These are phyloP conservation scores for Casuarina cunninghamiana DNA, from an alignment of 306 rosid species.

Conservation along the genomic window DNA sequence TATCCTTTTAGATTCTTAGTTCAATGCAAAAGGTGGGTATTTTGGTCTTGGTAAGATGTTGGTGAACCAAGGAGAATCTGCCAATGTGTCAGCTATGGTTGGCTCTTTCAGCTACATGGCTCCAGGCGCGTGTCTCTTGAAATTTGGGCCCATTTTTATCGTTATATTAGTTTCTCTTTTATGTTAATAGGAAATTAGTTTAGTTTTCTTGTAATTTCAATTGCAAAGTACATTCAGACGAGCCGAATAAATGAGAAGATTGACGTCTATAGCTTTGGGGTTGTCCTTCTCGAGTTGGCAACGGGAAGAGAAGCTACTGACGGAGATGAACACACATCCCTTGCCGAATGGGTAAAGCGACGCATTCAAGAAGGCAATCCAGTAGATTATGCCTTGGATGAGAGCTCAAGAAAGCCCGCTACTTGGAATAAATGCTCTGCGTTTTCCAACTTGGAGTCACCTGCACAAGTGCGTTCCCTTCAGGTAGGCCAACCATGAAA, in stretches of 20 bases:
- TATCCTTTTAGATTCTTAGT: constrained; percentile 60
- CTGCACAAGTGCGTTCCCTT: constrained; percentile 55
- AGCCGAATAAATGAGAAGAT: constrained; percentile 63
- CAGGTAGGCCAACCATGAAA: constrained; percentile 71
- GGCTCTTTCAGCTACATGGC: constrained; percentile 92
- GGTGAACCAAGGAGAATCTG: constrained; percentile 64
- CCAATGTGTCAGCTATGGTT: constrained; percentile 67
- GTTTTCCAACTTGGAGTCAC: constrained; percentile 62
- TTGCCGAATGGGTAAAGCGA: constrained; percentile 67
- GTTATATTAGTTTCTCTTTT: not conserved
- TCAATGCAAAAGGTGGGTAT: constrained; percentile 84
- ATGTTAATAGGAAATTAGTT: too few species aligned
- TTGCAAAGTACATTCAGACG: constrained; percentile 64
- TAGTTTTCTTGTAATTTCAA: constrained; percentile 5
- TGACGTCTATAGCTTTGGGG: constrained; percentile 77
- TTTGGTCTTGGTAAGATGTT: constrained; percentile 76
- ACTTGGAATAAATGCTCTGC: constrained; percentile 51
- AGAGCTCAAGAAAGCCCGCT: constrained; percentile 46
- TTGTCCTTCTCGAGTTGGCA: constrained; percentile 63
- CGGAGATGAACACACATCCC: constrained; percentile 59
- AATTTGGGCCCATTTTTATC: too few species aligned
- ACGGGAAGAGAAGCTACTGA: constrained; percentile 64
- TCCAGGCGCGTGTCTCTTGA: constrained; percentile 54
- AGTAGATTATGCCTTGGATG: constrained; percentile 53
- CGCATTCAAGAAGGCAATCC: constrained; percentile 37